Conservation (phyloP, 306 rosid genomes). For the Lagenaria siceraria region DNA sequence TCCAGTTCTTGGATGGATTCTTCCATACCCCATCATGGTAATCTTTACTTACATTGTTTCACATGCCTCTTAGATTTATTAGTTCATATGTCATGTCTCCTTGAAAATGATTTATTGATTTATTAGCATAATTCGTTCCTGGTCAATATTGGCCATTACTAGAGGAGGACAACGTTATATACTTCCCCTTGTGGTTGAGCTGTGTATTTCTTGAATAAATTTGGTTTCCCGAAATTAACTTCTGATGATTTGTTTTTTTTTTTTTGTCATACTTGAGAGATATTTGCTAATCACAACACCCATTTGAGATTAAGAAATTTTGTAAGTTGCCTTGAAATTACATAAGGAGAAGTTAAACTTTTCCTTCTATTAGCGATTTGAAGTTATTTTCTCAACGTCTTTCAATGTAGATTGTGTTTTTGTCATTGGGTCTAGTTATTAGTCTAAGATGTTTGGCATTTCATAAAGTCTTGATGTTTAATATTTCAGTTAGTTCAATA, state of each 20-base stretch:
- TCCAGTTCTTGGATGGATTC: conserved; percentile 78
- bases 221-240: background rate
- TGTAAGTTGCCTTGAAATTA: background rate
- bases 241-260: background rate
- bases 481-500: background rate
- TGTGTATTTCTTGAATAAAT: background rate
- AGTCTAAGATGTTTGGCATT: background rate
- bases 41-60: conserved; percentile 19
- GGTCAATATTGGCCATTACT: background rate
- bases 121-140: background rate
- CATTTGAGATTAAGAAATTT: background rate
- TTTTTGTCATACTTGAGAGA: background rate
- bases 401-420: background rate
- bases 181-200: background rate
- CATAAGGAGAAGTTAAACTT: background rate
- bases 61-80: conserved; percentile 2
- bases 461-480: background rate
- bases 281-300: background rate
- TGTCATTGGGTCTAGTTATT: background rate
- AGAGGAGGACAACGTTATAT: background rate
- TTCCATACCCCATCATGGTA: conserved; percentile 61
- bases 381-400: background rate
- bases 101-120: background rate
- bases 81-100: background rate
- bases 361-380: background rate